These are phyloP conservation scores for Salvia sclarea DNA, from an alignment of 305 asterid genomes.

Conservation along the genomic window DNA sequence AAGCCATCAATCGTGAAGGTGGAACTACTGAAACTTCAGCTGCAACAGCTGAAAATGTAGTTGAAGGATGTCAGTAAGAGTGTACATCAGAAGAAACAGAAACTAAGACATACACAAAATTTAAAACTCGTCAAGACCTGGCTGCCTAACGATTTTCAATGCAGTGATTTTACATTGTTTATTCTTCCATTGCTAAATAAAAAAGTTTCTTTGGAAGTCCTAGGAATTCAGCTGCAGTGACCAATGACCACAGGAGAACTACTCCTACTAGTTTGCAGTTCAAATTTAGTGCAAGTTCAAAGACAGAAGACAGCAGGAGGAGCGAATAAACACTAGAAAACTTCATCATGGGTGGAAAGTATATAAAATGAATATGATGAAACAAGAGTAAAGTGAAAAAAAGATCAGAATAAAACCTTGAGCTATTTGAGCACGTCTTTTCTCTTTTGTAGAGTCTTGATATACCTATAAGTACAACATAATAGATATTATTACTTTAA, in stretches of 20 bases:
- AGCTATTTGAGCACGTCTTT: constrained; percentile 80
- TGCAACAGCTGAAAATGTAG: constrained; percentile 68
- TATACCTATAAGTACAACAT: constrained; percentile 59
- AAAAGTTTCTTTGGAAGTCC: constrained; percentile 13
- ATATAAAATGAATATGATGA: constrained; percentile 12
- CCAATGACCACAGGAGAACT: constrained; percentile 20
- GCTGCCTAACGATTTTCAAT: constrained; percentile 2
- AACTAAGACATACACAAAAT: constrained; percentile 3
- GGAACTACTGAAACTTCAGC: constrained; percentile 98
- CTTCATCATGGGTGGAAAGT: not conserved
- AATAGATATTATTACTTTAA: constrained; percentile 20
- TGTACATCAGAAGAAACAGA: not conserved
- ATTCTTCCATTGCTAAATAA: constrained; percentile 9
- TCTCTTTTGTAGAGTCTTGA: constrained; percentile 87
- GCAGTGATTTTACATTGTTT: not conserved
- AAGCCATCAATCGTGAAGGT: constrained; percentile 94
- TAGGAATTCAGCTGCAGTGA: constrained; percentile 22
- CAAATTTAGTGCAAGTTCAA: not conserved
- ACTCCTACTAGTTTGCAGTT: not conserved
- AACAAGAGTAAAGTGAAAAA: constrained; percentile 10
- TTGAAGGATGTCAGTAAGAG: constrained; percentile 34
- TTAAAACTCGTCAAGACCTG: constrained; percentile 12
- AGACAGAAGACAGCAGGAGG: not conserved
- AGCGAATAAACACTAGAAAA: constrained; percentile 7
- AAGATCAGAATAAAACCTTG: constrained; percentile 55